phyloP scores from a whole-genome alignment of 352 stramenopile species.

The Phytopythium sindhum region DNA sequence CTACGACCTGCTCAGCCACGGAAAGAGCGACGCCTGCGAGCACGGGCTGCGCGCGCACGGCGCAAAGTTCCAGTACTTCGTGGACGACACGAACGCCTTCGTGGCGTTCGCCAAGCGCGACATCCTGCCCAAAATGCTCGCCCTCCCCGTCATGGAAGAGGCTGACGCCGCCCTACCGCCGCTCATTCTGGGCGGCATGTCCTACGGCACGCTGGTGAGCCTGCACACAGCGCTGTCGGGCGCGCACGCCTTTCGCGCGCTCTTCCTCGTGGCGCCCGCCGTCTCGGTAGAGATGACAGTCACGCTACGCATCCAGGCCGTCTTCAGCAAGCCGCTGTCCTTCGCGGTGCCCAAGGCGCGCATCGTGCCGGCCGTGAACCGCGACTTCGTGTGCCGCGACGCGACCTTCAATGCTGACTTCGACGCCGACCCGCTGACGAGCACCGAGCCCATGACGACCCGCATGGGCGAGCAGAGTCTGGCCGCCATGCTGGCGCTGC shows the following conservation, averaged over 20 bases:
- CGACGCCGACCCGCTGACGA: slow-evolving; percentile 25
- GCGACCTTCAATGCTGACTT: slow-evolving; percentile 24
- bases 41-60: slow-evolving; percentile 28
- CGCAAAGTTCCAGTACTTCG: slow-evolving; percentile 38
- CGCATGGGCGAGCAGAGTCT: slow-evolving; percentile 42
- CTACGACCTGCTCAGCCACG: slow-evolving; percentile 49
- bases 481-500: slow-evolving; percentile 30
- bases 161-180: slow-evolving; percentile 4
- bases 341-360: slow-evolving; percentile 17
- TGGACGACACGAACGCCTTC: slow-evolving; percentile 53
- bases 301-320: slow-evolving; percentile 14
- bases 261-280: slow-evolving; percentile 23
- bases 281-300: slow-evolving; percentile 20
- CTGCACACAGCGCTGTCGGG: slow-evolving; percentile 27
- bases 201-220: slow-evolving; percentile 29
- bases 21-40: slow-evolving; percentile 32
- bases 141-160: neutral
- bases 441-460: slow-evolving; percentile 32
- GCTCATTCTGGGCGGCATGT: slow-evolving; percentile 26
- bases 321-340: slow-evolving; percentile 19
- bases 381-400: slow-evolving; percentile 23
- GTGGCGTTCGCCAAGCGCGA: slow-evolving; percentile 31
- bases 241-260: slow-evolving; percentile 18
- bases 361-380: slow-evolving; percentile 27
- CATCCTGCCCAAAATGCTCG: slow-evolving; percentile 23